A percentile compares a stretch with the other conserved stretches of the same genome.
Conservation (phyloP, 1,284 basidiomycete species). For the Hypsizygus ulmarius region DNA sequence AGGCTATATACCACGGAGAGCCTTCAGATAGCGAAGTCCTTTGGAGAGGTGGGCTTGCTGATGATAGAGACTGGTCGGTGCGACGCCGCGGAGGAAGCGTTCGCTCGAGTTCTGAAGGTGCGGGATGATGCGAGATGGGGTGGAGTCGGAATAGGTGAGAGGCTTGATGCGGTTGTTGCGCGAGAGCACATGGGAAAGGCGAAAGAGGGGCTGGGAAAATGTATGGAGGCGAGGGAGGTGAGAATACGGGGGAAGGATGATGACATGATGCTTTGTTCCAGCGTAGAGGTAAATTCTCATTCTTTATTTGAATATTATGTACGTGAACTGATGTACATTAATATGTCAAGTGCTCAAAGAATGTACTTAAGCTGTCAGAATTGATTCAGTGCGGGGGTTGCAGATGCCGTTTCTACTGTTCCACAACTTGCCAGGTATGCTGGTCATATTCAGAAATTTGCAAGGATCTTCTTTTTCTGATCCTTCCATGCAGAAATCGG, state of each 20-base stretch:
- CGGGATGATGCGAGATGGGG: neutral
- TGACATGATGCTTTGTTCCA: constrained; percentile 1
- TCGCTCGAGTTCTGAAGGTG: neutral
- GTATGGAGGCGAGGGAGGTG: neutral
- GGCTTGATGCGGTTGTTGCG: neutral
- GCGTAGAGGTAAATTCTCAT: neutral
- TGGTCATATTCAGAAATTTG: too few species aligned
- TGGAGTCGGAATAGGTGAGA: neutral
- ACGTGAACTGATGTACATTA: neutral
- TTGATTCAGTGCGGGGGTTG: constrained; percentile 1
- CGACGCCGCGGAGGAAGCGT: neutral
- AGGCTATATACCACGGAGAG: neutral
- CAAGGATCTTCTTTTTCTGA: neutral
- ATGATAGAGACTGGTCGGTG: neutral
- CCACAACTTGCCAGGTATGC: constrained; percentile 3
- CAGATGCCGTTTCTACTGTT: constrained; percentile 4
- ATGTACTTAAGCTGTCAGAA: neutral
- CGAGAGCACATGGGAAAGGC: constrained; percentile 2
- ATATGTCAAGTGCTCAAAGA: neutral
- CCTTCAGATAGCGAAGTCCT: neutral
- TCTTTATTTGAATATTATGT: neutral
- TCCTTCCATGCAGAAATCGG: neutral
- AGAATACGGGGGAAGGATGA: constrained; percentile 1
- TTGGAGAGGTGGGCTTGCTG: neutral
- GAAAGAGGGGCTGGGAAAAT: neutral